Evolutionary conservation across 2,329 filamentous ascomycete genomes (phyloP).

Genomic region (Nothopassalora personata): DNA sequence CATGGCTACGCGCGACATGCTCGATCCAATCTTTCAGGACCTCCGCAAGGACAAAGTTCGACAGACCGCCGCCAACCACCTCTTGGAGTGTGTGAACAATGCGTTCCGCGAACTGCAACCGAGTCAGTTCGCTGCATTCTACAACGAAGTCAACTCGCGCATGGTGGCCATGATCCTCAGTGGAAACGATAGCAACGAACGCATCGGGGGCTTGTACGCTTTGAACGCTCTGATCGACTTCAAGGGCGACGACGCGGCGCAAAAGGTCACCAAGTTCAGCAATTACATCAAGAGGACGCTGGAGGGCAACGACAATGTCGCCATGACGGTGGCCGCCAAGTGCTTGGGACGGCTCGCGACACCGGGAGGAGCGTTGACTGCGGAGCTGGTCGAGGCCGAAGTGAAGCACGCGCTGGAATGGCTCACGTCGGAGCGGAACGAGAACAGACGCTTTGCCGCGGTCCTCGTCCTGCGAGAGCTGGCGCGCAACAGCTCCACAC

Average conservation of each 20-base stretch:
- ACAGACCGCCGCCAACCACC: conserved; percentile 25
- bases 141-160: conserved; percentile 58
- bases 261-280: conserved; percentile 91
- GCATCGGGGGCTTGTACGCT: conserved; percentile 85
- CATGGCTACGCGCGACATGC: conserved; percentile 31
- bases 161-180: conserved; percentile 73
- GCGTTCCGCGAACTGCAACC: conserved; percentile 61
- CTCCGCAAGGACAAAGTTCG: conserved; percentile 28
- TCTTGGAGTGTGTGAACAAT: conserved; percentile 29
- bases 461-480: conserved; percentile 87
- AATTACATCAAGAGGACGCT: conserved; percentile 84
- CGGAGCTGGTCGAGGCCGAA: conserved; percentile 92
- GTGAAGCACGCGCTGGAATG: conserved; percentile 95
- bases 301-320: conserved; percentile 81
- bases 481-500: conserved; percentile 83
- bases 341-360: conserved; percentile 86
- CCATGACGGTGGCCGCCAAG: conserved; percentile 84
- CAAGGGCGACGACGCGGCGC: conserved; percentile 85
- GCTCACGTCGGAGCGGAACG: conserved; percentile 89
- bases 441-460: conserved; percentile 88
- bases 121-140: conserved; percentile 70
- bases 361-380: conserved; percentile 88
- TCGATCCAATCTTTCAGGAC: conserved; percentile 30
- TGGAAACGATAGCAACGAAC: conserved; percentile 79
- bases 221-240: conserved; percentile 93